Evolutionary conservation across 2,329 filamentous ascomycete species (phyloP).

Genomic region (Penicillium sp.): DNA sequence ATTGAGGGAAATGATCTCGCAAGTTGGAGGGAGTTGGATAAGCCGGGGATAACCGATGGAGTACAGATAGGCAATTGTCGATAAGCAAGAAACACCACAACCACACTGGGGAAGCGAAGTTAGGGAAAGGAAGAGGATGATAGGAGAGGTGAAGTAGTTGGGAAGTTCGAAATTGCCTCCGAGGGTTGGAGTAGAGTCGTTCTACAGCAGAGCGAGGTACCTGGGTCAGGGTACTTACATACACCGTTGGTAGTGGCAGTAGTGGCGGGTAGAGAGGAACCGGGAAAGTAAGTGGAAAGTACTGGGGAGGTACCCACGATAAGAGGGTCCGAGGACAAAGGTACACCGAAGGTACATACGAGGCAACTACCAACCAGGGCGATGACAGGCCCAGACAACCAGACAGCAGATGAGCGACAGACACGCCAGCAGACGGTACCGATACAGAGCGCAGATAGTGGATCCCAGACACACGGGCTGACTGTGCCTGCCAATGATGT

Average conservation of each 20-base stretch:
- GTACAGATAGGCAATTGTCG: constrained; percentile 24
- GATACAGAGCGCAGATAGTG: constrained; percentile 11
- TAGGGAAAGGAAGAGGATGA: constrained; percentile 1
- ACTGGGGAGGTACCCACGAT: constrained; percentile 10
- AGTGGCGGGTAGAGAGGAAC: constrained; percentile 6
- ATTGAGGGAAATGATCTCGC: constrained; percentile 15
- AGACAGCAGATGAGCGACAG: not conserved
- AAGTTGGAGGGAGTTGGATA: constrained; percentile 23
- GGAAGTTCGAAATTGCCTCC: constrained; percentile 21
- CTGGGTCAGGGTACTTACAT: constrained; percentile 17
- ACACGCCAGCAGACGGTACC: constrained; percentile 12
- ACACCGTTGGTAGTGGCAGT: constrained; percentile 13
- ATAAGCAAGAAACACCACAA: constrained; percentile 8
- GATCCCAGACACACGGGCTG: constrained; percentile 4
- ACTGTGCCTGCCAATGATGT: not conserved
- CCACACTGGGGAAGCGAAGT: not conserved
- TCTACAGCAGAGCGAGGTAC: constrained; percentile 16
- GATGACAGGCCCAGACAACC: constrained; percentile 7
- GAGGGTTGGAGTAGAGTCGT: constrained; percentile 9
- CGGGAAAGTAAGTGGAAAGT: not conserved
- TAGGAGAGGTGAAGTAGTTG: constrained; percentile 10
- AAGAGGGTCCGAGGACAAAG: constrained; percentile 8
- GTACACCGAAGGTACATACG: constrained; percentile 10
- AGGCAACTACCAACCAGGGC: constrained; percentile 2
- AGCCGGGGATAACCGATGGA: constrained; percentile 33